A percentile compares a stretch with the other conserved stretches of the same genome.
These are phyloP conservation scores for Entomortierella parvispora DNA, from an alignment of 192 early-diverging fungal species.

Conservation along the genomic window DNA sequence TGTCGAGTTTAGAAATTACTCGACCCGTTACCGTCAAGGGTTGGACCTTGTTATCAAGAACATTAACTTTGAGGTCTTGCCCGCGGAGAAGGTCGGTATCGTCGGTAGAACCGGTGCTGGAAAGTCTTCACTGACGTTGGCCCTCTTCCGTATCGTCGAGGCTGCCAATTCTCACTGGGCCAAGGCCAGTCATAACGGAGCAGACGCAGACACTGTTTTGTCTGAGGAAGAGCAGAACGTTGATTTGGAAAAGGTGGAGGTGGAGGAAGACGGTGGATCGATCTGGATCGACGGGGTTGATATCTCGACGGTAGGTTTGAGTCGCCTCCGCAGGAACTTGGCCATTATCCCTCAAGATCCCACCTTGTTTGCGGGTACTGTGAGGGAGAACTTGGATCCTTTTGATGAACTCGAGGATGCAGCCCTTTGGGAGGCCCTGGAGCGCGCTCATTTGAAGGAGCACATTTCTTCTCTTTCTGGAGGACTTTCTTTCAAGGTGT, in stretches of 20 bases:
- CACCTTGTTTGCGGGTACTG: too few species aligned
- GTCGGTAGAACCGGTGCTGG: conserved; percentile 64
- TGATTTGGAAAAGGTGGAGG: conserved; percentile 35
- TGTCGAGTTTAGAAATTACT: conserved; percentile 79
- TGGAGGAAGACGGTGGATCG: conserved; percentile 58
- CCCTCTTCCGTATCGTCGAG: conserved; percentile 60
- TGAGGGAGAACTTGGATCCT: conserved; percentile 32
- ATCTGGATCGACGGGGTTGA: conserved; percentile 32
- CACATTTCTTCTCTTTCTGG: conserved; percentile 68
- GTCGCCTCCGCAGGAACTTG: conserved; percentile 9
- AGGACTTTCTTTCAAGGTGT: conserved; percentile 72
- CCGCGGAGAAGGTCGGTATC: conserved; percentile 79
- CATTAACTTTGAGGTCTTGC: conserved; percentile 60
- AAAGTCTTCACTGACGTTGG: conserved; percentile 60
- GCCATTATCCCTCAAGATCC: conserved; percentile 40
- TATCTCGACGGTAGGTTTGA: conserved; percentile 20
- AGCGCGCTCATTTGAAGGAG: too few species aligned
- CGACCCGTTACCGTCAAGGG: conserved; percentile 83
- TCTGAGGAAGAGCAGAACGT: not conserved
- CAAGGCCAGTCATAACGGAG: conserved; percentile 16
- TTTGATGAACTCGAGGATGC: conserved; percentile 17
- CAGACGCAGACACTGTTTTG: not conserved
- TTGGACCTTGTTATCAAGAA: conserved; percentile 83
- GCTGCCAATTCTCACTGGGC: conserved; percentile 47
- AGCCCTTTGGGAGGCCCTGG: conserved; percentile 61